Evolutionary conservation across 1,284 basidiomycete genomes (phyloP).

Genomic region (Fomitopsis pinicola): DNA sequence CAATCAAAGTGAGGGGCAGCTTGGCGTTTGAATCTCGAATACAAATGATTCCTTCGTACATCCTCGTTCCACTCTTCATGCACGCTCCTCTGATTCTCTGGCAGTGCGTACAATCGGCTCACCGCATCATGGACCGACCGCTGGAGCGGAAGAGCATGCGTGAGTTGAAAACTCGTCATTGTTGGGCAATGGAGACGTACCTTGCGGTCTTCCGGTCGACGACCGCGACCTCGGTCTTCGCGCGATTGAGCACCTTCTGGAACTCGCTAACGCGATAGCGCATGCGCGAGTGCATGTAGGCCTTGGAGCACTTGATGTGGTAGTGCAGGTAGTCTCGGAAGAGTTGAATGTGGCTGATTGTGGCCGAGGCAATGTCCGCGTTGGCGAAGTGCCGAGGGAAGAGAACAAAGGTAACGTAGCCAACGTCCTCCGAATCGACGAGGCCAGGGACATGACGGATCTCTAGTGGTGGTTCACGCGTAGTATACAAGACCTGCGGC

Average conservation of each 20-base stretch:
- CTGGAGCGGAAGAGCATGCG: not conserved
- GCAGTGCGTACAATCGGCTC: not conserved
- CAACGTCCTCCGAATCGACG: slow-evolving; percentile 84
- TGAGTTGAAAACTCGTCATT: not conserved
- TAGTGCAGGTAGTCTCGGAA: slow-evolving; percentile 99
- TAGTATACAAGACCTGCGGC: slow-evolving; percentile 97
- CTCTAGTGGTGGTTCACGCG: slow-evolving; percentile 93
- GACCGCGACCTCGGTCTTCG: slow-evolving; percentile 89
- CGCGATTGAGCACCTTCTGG: slow-evolving; percentile 95
- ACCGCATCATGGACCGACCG: slow-evolving; percentile 16
- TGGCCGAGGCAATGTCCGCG: slow-evolving; percentile 67
- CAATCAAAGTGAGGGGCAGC: too few species aligned
- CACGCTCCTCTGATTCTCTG: not conserved
- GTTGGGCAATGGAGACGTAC: slow-evolving; percentile 32
- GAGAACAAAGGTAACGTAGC: slow-evolving; percentile 98
- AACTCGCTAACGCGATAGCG: slow-evolving; percentile 93
- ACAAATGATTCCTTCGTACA: not conserved
- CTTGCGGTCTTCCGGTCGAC: slow-evolving; percentile 91
- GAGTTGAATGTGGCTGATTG: slow-evolving; percentile 94
- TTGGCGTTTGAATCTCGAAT: not conserved
- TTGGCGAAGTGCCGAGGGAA: slow-evolving; percentile 95
- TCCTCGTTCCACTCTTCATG: not conserved
- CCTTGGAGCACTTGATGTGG: slow-evolving; percentile 99
- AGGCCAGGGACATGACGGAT: slow-evolving; percentile 86
- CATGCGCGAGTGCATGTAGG: slow-evolving; percentile 99